phyloP scores from a whole-genome alignment of 768 basidiomycete genomes.

The Lentinula sp. region DNA sequence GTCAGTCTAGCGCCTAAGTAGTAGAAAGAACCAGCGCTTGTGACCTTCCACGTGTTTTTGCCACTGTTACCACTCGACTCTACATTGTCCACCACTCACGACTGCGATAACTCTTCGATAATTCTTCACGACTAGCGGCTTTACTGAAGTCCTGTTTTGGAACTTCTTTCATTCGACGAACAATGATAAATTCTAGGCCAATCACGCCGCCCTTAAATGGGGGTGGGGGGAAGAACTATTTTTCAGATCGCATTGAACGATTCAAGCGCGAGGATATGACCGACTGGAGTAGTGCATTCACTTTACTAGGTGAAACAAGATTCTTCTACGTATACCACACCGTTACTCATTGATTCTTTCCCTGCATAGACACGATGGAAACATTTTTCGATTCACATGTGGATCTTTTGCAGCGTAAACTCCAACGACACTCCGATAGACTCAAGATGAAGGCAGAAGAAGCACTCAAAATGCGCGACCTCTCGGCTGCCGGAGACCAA shows the following conservation, averaged over 20 bases:
- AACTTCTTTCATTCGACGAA: background rate
- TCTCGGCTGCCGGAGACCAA: constrained; percentile 36
- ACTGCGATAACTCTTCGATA: background rate
- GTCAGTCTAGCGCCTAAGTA: too few relatives aligned
- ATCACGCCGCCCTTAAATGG: constrained; percentile 4
- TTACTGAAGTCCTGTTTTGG: background rate
- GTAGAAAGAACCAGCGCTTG: too few relatives aligned
- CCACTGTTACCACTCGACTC: too few relatives aligned
- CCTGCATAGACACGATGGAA: constrained; percentile 76
- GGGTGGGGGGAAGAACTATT: constrained; percentile 37
- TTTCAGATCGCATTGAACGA: constrained; percentile 67
- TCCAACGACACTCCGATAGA: constrained; percentile 82
- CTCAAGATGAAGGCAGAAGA: constrained; percentile 81
- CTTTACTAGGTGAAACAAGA: constrained; percentile 63
- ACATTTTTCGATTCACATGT: constrained; percentile 92
- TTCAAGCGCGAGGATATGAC: constrained; percentile 70
- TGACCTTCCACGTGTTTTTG: too few relatives aligned
- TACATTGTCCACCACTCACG: too few relatives aligned
- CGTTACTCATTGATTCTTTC: constrained; percentile 14
- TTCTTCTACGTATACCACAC: background rate
- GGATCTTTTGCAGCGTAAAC: constrained; percentile 74
- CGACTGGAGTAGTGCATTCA: constrained; percentile 79
- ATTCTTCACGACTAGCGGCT: background rate
- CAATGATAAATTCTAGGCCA: constrained; percentile 3
- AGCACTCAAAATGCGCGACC: constrained; percentile 56